A percentile compares a stretch with the other conserved stretches of the same genome.
Conservation (phyloP, 208 protist genomes). For the Wallacemonas sp. region DNA sequence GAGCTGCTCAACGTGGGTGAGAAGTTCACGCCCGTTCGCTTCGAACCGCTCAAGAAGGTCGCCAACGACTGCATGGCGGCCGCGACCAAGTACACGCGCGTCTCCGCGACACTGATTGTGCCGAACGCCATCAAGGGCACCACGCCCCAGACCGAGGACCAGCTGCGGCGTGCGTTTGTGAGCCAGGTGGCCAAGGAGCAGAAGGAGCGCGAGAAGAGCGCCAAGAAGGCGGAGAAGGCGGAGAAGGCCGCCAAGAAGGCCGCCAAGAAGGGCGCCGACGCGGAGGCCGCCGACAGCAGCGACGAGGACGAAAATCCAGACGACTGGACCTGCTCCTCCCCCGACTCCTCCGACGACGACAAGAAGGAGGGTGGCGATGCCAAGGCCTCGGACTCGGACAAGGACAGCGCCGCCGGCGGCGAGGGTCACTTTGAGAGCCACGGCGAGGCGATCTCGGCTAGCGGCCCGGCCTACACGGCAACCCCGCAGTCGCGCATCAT, state of each 20-base stretch:
- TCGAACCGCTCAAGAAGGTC: slow-evolving; percentile 35
- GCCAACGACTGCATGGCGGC: slow-evolving; percentile 32
- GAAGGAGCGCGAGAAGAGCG: slow-evolving; percentile 23
- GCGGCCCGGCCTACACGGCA: slow-evolving; percentile 8
- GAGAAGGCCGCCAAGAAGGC: slow-evolving; percentile 23
- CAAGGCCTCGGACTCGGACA: slow-evolving; percentile 12
- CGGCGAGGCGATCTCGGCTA: not conserved
- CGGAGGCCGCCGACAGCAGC: slow-evolving; percentile 1
- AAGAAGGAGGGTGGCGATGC: slow-evolving; percentile 14
- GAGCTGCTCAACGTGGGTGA: slow-evolving; percentile 50
- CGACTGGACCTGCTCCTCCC: slow-evolving; percentile 9
- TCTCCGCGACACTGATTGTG: slow-evolving; percentile 37
- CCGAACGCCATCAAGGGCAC: slow-evolving; percentile 22
- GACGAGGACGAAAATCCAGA: slow-evolving; percentile 17
- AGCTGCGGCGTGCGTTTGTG: slow-evolving; percentile 25
- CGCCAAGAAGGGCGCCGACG: slow-evolving; percentile 19
- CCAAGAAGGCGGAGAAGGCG: slow-evolving; percentile 22
- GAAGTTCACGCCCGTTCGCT: slow-evolving; percentile 33
- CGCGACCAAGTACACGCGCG: slow-evolving; percentile 34
- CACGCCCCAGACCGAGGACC: slow-evolving; percentile 16
- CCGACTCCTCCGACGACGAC: slow-evolving; percentile 14
- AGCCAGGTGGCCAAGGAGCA: slow-evolving; percentile 35
- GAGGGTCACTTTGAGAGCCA: slow-evolving; percentile 15
- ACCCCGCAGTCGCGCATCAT: slow-evolving; percentile 18
- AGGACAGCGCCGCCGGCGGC: slow-evolving; percentile 6